Evolutionary conservation across 495 filamentous ascomycete species (phyloP).

Genomic region (Amorphotheca resinae): DNA sequence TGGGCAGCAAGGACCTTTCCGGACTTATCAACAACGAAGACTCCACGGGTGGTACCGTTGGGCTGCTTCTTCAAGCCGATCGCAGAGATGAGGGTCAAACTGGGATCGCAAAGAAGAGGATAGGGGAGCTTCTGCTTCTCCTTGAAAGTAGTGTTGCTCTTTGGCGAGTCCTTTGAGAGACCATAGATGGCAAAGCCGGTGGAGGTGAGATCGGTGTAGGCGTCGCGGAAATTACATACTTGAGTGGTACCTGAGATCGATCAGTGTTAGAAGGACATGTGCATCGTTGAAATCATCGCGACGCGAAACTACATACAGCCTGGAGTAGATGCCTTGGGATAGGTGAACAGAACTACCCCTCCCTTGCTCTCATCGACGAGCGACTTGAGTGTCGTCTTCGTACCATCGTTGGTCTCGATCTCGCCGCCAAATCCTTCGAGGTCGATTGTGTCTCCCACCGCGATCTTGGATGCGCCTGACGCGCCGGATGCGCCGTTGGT

Average conservation of each 20-base stretch:
- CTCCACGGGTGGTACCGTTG: slow-evolving; percentile 68
- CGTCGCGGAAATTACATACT: slow-evolving; percentile 85
- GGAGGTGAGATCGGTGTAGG: slow-evolving; percentile 60
- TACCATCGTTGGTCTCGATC: slow-evolving; percentile 72
- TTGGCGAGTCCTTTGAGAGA: slow-evolving; percentile 73
- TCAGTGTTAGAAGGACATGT: slow-evolving; percentile 1
- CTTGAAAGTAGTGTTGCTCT: slow-evolving; percentile 83
- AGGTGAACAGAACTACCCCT: slow-evolving; percentile 88
- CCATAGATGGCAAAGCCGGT: slow-evolving; percentile 79
- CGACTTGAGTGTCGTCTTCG: slow-evolving; percentile 58
- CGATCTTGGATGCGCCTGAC: slow-evolving; percentile 18
- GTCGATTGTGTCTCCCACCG: slow-evolving; percentile 38
- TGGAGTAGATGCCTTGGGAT: slow-evolving; percentile 87
- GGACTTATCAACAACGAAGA: slow-evolving; percentile 73
- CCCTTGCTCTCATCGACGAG: slow-evolving; percentile 72
- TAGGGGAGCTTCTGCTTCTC: slow-evolving; percentile 83
- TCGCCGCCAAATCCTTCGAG: slow-evolving; percentile 71
- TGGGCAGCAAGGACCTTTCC: slow-evolving; percentile 53
- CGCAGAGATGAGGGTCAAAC: slow-evolving; percentile 55
- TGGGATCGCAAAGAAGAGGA: slow-evolving; percentile 72
- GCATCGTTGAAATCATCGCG: background rate
- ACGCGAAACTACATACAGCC: slow-evolving; percentile 29
- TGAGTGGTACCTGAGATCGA: slow-evolving; percentile 64
- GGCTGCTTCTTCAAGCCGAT: slow-evolving; percentile 66
- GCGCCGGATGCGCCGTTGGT: slow-evolving; percentile 20